These are phyloP conservation scores for Pochonia chlamydosporia DNA, from an alignment of 2,329 filamentous ascomycete genomes.

Conservation along the genomic window DNA sequence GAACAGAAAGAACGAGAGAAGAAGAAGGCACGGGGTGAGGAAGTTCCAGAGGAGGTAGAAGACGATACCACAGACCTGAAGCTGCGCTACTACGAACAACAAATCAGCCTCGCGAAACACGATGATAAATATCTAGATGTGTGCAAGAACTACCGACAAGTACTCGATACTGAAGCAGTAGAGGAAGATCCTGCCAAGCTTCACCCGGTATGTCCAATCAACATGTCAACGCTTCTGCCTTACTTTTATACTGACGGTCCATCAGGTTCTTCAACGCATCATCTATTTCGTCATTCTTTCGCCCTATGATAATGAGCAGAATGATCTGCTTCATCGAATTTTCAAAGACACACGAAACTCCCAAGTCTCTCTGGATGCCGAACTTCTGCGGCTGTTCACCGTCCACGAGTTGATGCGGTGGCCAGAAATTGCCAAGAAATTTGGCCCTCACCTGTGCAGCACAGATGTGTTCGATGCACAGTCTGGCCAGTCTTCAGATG, in stretches of 20 bases:
- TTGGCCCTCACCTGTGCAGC: slow-evolving; percentile 77
- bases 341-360: slow-evolving; percentile 77
- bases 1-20: slow-evolving; percentile 84
- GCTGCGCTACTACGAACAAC: slow-evolving; percentile 93
- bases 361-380: slow-evolving; percentile 71
- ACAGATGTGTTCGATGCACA: slow-evolving; percentile 84
- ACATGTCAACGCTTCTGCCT: slow-evolving; percentile 8
- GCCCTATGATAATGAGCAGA: slow-evolving; percentile 97
- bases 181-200: slow-evolving; percentile 85
- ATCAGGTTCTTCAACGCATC: slow-evolving; percentile 80
- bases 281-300: slow-evolving; percentile 97
- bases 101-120: slow-evolving; percentile 92
- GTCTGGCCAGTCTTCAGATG: slow-evolving; percentile 60
- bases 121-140: slow-evolving; percentile 96
- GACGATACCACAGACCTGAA: slow-evolving; percentile 97
- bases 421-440: slow-evolving; percentile 86
- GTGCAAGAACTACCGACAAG: slow-evolving; percentile 97
- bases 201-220: slow-evolving; percentile 58
- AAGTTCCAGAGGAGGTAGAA: slow-evolving; percentile 69
- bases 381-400: slow-evolving; percentile 90
- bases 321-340: slow-evolving; percentile 91
- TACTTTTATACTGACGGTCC: slow-evolving; percentile 11
- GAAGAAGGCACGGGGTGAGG: slow-evolving; percentile 72
- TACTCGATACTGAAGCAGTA: slow-evolving; percentile 91
- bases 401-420: slow-evolving; percentile 96